Percentiles rank a stretch among this genome's conserved stretches.
Conservation (phyloP, 2,329 filamentous ascomycete genomes). For the Aureobasidium zeae region DNA sequence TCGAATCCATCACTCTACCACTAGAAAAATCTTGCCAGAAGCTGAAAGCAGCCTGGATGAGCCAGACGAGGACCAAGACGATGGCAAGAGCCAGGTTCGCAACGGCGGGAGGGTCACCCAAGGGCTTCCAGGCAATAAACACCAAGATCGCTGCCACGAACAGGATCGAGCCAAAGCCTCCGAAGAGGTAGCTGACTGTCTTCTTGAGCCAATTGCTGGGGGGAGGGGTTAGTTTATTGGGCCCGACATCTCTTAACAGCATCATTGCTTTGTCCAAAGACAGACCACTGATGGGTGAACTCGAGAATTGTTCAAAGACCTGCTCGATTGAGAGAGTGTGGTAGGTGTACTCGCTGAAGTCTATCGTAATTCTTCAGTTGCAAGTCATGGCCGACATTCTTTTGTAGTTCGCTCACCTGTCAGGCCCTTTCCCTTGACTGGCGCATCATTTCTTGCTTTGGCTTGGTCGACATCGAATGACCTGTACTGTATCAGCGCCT, state of each 20-base stretch:
- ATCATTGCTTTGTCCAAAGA: constrained; percentile 48
- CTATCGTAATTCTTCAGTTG: constrained; percentile 17
- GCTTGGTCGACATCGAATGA: constrained; percentile 36
- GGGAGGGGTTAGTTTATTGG: constrained; percentile 57
- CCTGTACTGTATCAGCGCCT: constrained; percentile 17
- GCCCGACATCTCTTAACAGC: constrained; percentile 52
- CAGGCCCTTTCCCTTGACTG: constrained; percentile 25
- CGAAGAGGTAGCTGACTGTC: constrained; percentile 63
- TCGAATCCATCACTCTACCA: constrained; percentile 67
- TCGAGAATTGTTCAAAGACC: constrained; percentile 50
- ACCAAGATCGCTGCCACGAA: constrained; percentile 61
- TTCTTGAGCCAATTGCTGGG: constrained; percentile 51
- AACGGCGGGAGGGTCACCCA: constrained; percentile 59
- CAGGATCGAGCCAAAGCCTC: constrained; percentile 65
- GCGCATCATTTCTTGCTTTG: constrained; percentile 22
- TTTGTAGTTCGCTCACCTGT: constrained; percentile 24
- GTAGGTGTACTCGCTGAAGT: constrained; percentile 51
- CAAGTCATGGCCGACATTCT: background rate
- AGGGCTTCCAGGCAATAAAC: constrained; percentile 66
- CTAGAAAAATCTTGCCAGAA: constrained; percentile 67
- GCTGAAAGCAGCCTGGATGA: constrained; percentile 42
- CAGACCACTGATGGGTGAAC: constrained; percentile 49
- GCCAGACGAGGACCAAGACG: constrained; percentile 62
- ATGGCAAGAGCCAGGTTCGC: constrained; percentile 67
- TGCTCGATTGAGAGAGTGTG: constrained; percentile 52